phyloP scores from a whole-genome alignment of 495 filamentous ascomycete species.

The Hyaloscypha finlandica region DNA sequence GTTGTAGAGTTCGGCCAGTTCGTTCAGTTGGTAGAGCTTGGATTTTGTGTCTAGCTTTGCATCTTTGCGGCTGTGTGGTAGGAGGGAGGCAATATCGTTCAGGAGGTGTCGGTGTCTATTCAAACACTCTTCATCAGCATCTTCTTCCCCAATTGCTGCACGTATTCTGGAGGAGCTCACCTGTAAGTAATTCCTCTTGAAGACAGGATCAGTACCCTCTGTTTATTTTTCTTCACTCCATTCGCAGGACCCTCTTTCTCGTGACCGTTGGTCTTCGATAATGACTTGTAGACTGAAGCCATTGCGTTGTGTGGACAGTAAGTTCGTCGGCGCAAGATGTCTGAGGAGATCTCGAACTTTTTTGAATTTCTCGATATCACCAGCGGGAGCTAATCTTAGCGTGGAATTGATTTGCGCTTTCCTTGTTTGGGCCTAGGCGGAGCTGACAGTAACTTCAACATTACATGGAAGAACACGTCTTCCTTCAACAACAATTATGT shows the following conservation, averaged over 20 bases:
- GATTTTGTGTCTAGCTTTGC: conserved; percentile 96
- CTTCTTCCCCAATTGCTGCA: background rate
- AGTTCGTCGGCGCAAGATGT: conserved; percentile 24
- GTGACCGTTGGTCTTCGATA: conserved; percentile 64
- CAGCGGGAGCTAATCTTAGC: conserved; percentile 21
- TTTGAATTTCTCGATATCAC: conserved; percentile 15
- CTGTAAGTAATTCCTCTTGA: conserved; percentile 89
- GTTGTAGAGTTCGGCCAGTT: conserved; percentile 95
- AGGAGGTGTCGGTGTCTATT: conserved; percentile 88
- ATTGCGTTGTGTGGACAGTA: conserved; percentile 52
- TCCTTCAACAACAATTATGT: background rate
- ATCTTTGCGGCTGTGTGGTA: conserved; percentile 92
- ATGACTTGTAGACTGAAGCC: conserved; percentile 91
- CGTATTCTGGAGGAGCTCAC: conserved; percentile 44
- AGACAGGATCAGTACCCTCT: conserved; percentile 85
- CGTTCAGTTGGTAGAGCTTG: conserved; percentile 90
- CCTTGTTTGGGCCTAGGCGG: background rate
- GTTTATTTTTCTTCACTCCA: conserved; percentile 59
- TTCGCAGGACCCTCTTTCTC: conserved; percentile 48
- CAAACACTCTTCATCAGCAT: conserved; percentile 8
- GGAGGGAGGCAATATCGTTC: conserved; percentile 82
- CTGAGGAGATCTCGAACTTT: conserved; percentile 16
- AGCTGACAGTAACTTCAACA: background rate
- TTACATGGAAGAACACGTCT: background rate
- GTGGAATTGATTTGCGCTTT: background rate